These are phyloP conservation scores for Moesziomyces parantarcticus DNA, from an alignment of 1,284 basidiomycete genomes.

Conservation along the genomic window DNA sequence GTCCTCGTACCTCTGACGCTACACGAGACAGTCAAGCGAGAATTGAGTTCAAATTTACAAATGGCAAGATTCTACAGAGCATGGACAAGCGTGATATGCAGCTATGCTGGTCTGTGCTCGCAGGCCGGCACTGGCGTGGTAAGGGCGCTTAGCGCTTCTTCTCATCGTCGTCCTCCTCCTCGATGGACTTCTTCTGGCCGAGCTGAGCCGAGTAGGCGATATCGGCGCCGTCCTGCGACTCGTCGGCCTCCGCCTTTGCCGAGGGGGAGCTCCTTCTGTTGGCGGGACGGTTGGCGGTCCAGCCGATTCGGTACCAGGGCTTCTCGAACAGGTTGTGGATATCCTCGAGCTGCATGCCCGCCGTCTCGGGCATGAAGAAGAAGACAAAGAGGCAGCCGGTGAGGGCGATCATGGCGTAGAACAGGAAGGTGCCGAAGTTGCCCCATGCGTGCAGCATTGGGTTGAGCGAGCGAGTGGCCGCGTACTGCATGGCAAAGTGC, in stretches of 20 bases:
- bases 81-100: too few species aligned
- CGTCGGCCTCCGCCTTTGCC: constrained; percentile 9
- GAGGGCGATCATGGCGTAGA: constrained; percentile 43
- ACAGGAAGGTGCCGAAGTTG: constrained; percentile 50
- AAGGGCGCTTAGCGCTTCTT: constrained; percentile 21
- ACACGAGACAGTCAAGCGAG: too few species aligned
- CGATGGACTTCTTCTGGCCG: constrained; percentile 27
- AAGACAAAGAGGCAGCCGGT: constrained; percentile 45
- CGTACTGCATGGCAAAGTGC: constrained; percentile 55
- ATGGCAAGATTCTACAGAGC: too few species aligned
- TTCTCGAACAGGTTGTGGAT: constrained; percentile 52
- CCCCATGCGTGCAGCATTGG: constrained; percentile 41
- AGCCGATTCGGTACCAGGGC: constrained; percentile 51
- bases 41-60: too few species aligned
- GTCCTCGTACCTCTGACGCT: too few species aligned
- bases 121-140: not conserved
- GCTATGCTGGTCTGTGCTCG: too few species aligned
- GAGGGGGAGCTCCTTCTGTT: constrained; percentile 13
- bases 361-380: constrained; percentile 53
- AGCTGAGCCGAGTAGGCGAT: constrained; percentile 11
- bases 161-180: constrained; percentile 26
- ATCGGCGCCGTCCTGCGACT: constrained; percentile 21
- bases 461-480: constrained; percentile 47
- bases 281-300: constrained; percentile 34
- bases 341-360: constrained; percentile 48